Percentiles rank a stretch among this genome's conserved stretches.
Conservation (phyloP, 768 basidiomycete species). For the Lenzites betulinus region DNA sequence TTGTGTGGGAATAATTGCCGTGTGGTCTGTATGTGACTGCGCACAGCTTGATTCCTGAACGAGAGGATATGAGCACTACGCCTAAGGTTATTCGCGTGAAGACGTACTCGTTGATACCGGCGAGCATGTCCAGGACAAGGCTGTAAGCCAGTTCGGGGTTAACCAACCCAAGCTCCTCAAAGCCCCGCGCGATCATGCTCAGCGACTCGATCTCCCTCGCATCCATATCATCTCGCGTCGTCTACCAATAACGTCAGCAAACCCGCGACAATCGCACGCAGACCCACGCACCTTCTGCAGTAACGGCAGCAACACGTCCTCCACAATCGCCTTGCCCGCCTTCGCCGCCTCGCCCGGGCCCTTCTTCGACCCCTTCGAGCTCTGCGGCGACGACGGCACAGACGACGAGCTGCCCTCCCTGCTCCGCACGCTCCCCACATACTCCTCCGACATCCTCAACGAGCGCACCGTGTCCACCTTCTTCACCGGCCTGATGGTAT, state of each 20-base stretch:
- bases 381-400: conserved; percentile 51
- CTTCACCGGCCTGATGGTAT: conserved; percentile 93
- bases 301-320: conserved; percentile 83
- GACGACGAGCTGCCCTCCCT: conserved; percentile 51
- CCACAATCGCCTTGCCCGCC: conserved; percentile 70
- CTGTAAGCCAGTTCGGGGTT: conserved; percentile 88
- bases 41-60: conserved; percentile 71
- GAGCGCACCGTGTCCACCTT: conserved; percentile 84
- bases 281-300: conserved; percentile 57
- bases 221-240: conserved; percentile 82
- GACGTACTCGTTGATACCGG: conserved; percentile 89
- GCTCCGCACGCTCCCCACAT: conserved; percentile 67
- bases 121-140: conserved; percentile 84
- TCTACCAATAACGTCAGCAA: conserved; percentile 40
- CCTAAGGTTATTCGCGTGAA: conserved; percentile 1
- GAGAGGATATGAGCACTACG: background rate
- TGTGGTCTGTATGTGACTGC: conserved; percentile 82
- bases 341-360: conserved; percentile 56
- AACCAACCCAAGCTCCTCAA: conserved; percentile 78
- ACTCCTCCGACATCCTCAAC: conserved; percentile 75
- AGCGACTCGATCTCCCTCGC: conserved; percentile 87
- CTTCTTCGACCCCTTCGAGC: conserved; percentile 31
- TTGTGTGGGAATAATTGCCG: conserved; percentile 79
- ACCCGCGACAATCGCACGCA: background rate
- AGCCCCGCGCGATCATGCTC: conserved; percentile 88